Evolutionary conservation across 345 rosid species (phyloP), one percentile per base, ranked within the genome.

Genomic region (Rhizophora apiculata): DNA sequence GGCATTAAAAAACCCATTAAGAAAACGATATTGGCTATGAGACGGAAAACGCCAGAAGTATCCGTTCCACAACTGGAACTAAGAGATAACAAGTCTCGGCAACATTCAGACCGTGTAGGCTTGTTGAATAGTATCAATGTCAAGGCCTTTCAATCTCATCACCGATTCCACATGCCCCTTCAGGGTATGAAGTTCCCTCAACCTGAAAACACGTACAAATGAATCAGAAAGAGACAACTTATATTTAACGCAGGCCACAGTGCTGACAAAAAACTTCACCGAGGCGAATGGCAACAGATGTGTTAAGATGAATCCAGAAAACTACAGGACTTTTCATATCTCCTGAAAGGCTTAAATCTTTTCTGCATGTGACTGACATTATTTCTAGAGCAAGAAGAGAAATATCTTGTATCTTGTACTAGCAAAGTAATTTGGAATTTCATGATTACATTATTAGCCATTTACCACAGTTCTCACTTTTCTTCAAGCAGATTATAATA

Each of bases 131-230:
- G 70, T 55, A 21, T 67, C 70, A 5, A 34, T 67, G 37, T 67
- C 70, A 37, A 67, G 70, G 18, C 62, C 70, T 37, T 67, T 55
- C 61, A 67, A 22, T 29, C n/a, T 55, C 30, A 67, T 51, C 61
- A 67, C 70, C 22, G 70, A 67, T 56, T 67, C 70, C n/a, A 55
- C 70, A 34, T 67, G 70, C 8, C 70, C 62, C 70, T 67, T 67
- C 29, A 67, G 54, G 34, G 70, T 67, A 26, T 67, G 60, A 11
- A 55, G 61, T 26, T 67, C 70, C 43, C 70, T 67, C 29, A 67
- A 51, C 70, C 70, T 55, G 43, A 26, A 53, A 31, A 37, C 68
- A 52, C 13, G 46, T 51, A 39, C 8, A 49, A 30, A 64, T 60
- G 32, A 18, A 21, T 24, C 31, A 56, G 16, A 56, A 56, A 24